phyloP scores from a whole-genome alignment of 2,329 filamentous ascomycete species.

The Penicillium janthinellum region DNA sequence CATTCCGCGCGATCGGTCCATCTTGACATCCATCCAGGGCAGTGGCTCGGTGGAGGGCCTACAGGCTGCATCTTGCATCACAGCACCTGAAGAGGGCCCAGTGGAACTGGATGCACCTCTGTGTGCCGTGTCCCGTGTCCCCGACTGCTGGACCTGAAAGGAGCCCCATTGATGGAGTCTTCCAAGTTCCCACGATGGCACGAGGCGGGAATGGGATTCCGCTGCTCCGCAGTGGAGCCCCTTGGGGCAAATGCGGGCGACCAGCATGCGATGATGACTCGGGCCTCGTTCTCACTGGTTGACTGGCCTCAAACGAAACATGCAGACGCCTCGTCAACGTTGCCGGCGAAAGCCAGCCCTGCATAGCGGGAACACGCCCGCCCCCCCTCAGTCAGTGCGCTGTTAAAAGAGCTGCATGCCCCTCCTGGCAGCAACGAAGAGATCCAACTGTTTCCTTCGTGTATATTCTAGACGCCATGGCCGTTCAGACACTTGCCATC shows the following conservation, averaged over 20 bases:
- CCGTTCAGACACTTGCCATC: constrained; percentile 35
- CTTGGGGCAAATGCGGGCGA: neutral
- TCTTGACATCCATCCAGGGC: neutral
- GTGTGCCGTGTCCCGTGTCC: neutral
- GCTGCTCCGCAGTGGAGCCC: neutral
- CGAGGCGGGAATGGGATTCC: neutral
- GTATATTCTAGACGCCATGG: constrained; percentile 22
- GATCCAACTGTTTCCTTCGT: neutral
- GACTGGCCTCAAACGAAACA: neutral
- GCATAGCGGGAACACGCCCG: neutral
- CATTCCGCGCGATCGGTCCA: neutral
- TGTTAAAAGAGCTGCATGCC: neutral
- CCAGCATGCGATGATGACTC: neutral
- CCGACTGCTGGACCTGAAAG: neutral
- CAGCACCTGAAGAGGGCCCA: too few species aligned
- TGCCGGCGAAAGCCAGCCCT: constrained; percentile 1
- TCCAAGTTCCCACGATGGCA: neutral
- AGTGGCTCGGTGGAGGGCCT: neutral
- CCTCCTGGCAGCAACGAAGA: neutral
- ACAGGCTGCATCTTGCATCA: too few species aligned
- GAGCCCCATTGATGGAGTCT: too few species aligned
- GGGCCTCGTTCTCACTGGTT: neutral
- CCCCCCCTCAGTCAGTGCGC: neutral
- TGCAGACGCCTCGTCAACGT: neutral
- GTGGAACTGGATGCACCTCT: too few species aligned